These are phyloP conservation scores for Globisporangium cylindrosporum DNA, from an alignment of 352 stramenopile genomes.

Conservation along the genomic window DNA sequence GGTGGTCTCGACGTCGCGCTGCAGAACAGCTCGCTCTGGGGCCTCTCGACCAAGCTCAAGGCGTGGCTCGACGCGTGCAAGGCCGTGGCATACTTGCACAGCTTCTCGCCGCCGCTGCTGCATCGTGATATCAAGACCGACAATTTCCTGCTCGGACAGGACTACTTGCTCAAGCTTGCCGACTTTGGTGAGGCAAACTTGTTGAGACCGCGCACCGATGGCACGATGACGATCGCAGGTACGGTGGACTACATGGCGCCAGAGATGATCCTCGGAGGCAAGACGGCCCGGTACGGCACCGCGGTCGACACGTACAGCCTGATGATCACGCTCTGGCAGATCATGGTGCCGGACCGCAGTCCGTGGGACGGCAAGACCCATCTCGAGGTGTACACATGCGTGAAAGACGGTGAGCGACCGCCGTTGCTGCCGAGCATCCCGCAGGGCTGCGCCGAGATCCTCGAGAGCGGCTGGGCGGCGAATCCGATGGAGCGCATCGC, in stretches of 20 bases:
- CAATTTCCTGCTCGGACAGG: slow-evolving; percentile 80
- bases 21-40: slow-evolving; percentile 50
- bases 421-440: slow-evolving; percentile 69
- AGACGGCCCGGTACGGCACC: slow-evolving; percentile 74
- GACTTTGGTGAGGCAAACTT: slow-evolving; percentile 88
- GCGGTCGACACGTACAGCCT: slow-evolving; percentile 83
- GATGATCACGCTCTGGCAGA: slow-evolving; percentile 88
- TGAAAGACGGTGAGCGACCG: slow-evolving; percentile 69
- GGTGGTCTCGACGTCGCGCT: slow-evolving; percentile 66
- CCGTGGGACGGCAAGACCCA: slow-evolving; percentile 76
- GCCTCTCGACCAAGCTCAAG: slow-evolving; percentile 71
- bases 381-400: slow-evolving; percentile 75
- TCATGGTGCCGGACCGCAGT: slow-evolving; percentile 73
- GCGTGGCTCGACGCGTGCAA: slow-evolving; percentile 82
- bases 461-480: slow-evolving; percentile 66
- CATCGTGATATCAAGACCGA: slow-evolving; percentile 87
- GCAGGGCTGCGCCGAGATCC: slow-evolving; percentile 64
- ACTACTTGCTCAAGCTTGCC: slow-evolving; percentile 76
- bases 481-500: slow-evolving; percentile 73
- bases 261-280: slow-evolving; percentile 82
- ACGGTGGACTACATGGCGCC: slow-evolving; percentile 87
- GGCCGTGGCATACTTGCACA: slow-evolving; percentile 81
- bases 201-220: slow-evolving; percentile 65
- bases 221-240: slow-evolving; percentile 83
- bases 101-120: slow-evolving; percentile 72